A percentile compares a stretch with the other conserved stretches of the same genome.
Evolutionary conservation across 2,329 filamentous ascomycete genomes (phyloP).

Genomic region (Aspergillus fumigatus): DNA sequence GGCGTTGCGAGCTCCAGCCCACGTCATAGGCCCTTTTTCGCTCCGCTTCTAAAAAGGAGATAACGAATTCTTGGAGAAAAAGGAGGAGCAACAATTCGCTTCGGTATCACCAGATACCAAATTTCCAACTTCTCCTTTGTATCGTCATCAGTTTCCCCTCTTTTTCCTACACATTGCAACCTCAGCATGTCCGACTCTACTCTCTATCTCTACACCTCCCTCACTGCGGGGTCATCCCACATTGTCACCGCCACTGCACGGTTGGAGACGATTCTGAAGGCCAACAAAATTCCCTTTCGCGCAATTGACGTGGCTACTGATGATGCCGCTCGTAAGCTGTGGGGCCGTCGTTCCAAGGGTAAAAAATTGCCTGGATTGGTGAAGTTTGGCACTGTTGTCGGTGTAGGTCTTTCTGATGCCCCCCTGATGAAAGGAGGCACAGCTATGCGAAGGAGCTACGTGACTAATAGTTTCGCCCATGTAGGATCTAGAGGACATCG

Average conservation of each 20-base stretch:
- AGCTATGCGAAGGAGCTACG: background rate
- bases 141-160: background rate
- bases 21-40: slow-evolving; percentile 1
- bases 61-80: background rate
- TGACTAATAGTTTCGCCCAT: slow-evolving; percentile 8
- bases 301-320: slow-evolving; percentile 89
- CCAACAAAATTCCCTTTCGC: slow-evolving; percentile 90
- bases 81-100: background rate
- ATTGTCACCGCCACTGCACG: slow-evolving; percentile 95
- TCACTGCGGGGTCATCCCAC: slow-evolving; percentile 91
- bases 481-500: slow-evolving; percentile 87
- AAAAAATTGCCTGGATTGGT: slow-evolving; percentile 86
- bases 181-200: slow-evolving; percentile 48
- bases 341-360: slow-evolving; percentile 77
- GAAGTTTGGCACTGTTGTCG: slow-evolving; percentile 78
- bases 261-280: slow-evolving; percentile 91
- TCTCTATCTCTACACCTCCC: slow-evolving; percentile 92
- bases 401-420: slow-evolving; percentile 56
- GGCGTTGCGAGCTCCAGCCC: background rate
- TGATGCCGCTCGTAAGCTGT: slow-evolving; percentile 81
- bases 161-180: background rate
- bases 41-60: background rate
- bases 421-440: background rate
- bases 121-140: background rate
- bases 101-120: background rate